Conservation (phyloP, 306 rosid species). For the Abrus precatorius region DNA sequence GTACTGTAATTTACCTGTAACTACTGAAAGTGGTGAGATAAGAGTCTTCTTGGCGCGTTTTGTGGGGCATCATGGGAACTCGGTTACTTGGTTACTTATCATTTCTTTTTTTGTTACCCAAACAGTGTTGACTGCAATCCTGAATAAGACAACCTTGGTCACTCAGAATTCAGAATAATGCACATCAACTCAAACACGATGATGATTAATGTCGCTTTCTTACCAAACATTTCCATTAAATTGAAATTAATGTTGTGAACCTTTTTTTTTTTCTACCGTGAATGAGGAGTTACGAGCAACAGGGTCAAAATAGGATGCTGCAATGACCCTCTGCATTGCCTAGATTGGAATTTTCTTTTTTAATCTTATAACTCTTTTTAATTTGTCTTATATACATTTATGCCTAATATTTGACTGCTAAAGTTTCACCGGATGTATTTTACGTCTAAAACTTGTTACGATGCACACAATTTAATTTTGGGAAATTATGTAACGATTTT, state of each 20-base stretch:
- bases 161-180: too few species aligned
- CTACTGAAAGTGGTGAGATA: background rate
- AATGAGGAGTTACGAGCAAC: background rate
- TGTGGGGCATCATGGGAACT: slow-evolving; percentile 42
- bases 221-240: slow-evolving; percentile 8
- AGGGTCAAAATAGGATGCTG: background rate
- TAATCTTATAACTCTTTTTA: background rate
- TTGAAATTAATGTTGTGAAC: background rate
- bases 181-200: background rate
- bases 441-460: background rate
- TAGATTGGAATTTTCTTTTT: background rate
- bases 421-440: background rate
- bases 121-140: background rate
- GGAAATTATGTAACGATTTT: background rate
- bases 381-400: too few species aligned
- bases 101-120: too few species aligned
- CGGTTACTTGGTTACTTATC: background rate
- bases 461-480: background rate
- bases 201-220: slow-evolving; percentile 10
- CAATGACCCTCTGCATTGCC: background rate
- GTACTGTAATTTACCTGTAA: too few species aligned
- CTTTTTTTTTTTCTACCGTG: background rate
- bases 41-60: slow-evolving; percentile 39
- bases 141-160: background rate
- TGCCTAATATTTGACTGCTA: too few species aligned